Conservation (phyloP, 805 yeast species). For the Monosporozyma siamensis region DNA sequence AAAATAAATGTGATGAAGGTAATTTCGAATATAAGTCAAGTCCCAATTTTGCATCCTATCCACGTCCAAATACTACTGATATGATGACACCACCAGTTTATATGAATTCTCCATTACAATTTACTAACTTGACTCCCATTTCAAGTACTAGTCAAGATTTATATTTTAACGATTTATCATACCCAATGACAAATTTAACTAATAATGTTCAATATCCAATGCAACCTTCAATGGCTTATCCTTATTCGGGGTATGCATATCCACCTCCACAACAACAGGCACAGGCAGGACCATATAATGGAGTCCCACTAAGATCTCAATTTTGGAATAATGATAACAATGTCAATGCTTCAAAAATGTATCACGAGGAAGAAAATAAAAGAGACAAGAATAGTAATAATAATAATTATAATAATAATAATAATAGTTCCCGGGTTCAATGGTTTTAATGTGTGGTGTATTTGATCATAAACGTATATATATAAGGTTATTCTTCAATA, state of each 20-base stretch:
- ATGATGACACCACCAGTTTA: no score
- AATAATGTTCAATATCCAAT: background rate
- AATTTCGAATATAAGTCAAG: background rate
- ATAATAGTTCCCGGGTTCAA: no score
- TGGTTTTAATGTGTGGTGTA: no score
- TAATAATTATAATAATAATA: no score
- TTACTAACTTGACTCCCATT: no score
- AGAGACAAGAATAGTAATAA: no score
- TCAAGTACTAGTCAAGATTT: background rate
- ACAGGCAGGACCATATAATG: background rate
- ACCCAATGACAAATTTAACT: background rate
- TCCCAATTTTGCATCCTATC: background rate
- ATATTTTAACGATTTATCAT: background rate
- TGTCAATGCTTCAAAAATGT: background rate
- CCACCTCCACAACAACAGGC: background rate
- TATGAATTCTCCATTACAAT: no score
- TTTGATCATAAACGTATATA: no score
- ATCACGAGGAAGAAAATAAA: no score
- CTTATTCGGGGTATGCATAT: background rate
- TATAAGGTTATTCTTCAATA: background rate
- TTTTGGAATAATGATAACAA: background rate
- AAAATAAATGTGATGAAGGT: background rate
- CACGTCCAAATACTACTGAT: no score
- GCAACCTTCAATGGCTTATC: background rate
- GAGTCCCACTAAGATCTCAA: background rate